Evolutionary conservation across 2,329 filamentous ascomycete genomes (phyloP).

Genomic region (Aspergillus aculeatus): DNA sequence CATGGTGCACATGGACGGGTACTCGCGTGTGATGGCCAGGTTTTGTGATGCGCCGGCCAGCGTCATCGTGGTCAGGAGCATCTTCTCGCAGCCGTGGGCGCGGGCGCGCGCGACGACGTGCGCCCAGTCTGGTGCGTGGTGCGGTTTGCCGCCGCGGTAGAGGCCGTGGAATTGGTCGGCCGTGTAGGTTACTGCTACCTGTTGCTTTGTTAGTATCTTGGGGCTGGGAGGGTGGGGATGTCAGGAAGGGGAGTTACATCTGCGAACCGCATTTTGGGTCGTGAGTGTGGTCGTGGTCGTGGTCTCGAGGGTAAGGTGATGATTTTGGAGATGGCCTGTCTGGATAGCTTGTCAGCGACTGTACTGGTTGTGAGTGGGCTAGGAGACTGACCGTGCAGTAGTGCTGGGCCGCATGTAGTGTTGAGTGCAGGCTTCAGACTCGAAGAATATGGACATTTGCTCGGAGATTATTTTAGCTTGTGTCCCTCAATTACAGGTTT

Average conservation of each 20-base stretch:
- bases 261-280: slow-evolving; percentile 6
- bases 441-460: too few relatives aligned
- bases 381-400: too few relatives aligned
- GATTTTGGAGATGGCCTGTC: too few relatives aligned
- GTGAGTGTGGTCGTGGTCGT: too few relatives aligned
- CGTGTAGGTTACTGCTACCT: slow-evolving; percentile 32
- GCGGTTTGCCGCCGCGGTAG: slow-evolving; percentile 51
- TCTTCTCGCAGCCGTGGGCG: slow-evolving; percentile 21
- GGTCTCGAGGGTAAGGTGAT: too few relatives aligned
- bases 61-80: slow-evolving; percentile 38
- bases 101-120: slow-evolving; percentile 25
- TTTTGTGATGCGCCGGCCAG: slow-evolving; percentile 46
- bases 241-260: slow-evolving; percentile 9
- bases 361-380: too few relatives aligned
- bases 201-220: background rate
- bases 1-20: slow-evolving; percentile 41
- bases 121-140: slow-evolving; percentile 48
- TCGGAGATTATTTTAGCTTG: too few relatives aligned
- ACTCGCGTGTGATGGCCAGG: slow-evolving; percentile 33
- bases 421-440: too few relatives aligned
- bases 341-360: too few relatives aligned
- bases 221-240: too few relatives aligned
- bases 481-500: too few relatives aligned
- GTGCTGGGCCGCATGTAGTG: too few relatives aligned
- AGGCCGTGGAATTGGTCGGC: slow-evolving; percentile 49